A percentile compares a stretch with the other conserved stretches of the same genome.
Evolutionary conservation across 768 basidiomycete species (phyloP).

Genomic region (Chiua virens): DNA sequence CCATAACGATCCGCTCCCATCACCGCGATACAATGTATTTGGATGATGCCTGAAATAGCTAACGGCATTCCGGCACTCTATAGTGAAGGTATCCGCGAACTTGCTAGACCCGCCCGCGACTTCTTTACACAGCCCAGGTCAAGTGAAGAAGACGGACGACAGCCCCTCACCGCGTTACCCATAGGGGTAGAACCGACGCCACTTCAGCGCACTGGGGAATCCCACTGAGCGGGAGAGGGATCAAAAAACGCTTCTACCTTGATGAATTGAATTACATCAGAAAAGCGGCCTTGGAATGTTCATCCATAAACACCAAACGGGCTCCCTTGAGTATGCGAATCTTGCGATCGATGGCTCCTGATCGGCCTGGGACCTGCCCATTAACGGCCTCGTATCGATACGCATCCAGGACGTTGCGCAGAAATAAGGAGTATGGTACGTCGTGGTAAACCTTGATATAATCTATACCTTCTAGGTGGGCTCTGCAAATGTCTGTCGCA

Average conservation of each 20-base stretch:
- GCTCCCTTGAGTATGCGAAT: conserved; percentile 48
- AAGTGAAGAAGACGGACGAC: conserved; percentile 14
- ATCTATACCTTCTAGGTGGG: conserved; percentile 38
- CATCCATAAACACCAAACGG: conserved; percentile 49
- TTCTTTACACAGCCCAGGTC: conserved; percentile 13
- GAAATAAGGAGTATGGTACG: conserved; percentile 42
- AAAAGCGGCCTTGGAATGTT: conserved; percentile 43
- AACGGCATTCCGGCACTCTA: conserved; percentile 4
- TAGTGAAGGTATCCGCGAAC: conserved; percentile 11
- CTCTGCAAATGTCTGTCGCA: conserved; percentile 14
- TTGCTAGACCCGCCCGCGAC: conserved; percentile 3
- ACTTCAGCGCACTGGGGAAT: conserved; percentile 20
- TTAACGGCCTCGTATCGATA: conserved; percentile 39
- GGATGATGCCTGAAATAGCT: neutral
- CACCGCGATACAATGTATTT: conserved; percentile 7
- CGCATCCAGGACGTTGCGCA: conserved; percentile 51
- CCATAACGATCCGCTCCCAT: conserved; percentile 9
- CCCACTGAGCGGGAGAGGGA: conserved; percentile 6
- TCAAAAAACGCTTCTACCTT: conserved; percentile 14
- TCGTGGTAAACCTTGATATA: conserved; percentile 64
- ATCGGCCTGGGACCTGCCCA: conserved; percentile 18
- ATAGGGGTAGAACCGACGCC: conserved; percentile 21
- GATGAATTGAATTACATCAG: conserved; percentile 34
- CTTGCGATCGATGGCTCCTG: conserved; percentile 33
- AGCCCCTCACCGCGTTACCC: conserved; percentile 2